Evolutionary conservation across 768 basidiomycete species (phyloP).

Genomic region (Kwoniella dejecticola): DNA sequence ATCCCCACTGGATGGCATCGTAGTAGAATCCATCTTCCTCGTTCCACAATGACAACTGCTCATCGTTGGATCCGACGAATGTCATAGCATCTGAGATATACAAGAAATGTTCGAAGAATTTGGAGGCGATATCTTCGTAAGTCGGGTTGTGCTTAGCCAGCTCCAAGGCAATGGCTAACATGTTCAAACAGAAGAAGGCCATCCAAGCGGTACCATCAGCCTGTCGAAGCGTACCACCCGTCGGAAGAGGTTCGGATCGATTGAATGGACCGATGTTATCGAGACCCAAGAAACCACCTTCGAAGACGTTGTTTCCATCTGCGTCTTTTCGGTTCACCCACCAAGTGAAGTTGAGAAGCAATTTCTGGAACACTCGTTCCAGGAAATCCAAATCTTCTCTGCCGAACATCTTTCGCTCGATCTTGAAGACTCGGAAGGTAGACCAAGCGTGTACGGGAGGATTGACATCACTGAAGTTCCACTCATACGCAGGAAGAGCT

Average conservation of each 20-base stretch:
- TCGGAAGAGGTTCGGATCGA: constrained; percentile 92
- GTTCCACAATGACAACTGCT: constrained; percentile 85
- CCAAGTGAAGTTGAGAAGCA: constrained; percentile 96
- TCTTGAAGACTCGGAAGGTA: constrained; percentile 98
- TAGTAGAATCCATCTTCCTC: constrained; percentile 98
- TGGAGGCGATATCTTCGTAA: constrained; percentile 98
- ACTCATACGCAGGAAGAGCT: constrained; percentile 97
- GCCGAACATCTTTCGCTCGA: constrained; percentile 93
- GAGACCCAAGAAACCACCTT: constrained; percentile 95
- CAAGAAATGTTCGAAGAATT: constrained; percentile 82
- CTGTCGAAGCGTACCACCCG: constrained; percentile 89
- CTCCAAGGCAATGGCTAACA: constrained; percentile 98
- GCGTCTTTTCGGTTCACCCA: constrained; percentile 99
- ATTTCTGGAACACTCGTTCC: constrained; percentile 97
- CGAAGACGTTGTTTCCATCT: constrained; percentile 93
- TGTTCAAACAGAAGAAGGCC: constrained; percentile 97
- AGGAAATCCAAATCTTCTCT: constrained; percentile 87
- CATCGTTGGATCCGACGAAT: constrained; percentile 70
- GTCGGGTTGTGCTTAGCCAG: constrained; percentile 95
- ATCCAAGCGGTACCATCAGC: constrained; percentile 99
- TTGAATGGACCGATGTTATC: constrained; percentile 99
- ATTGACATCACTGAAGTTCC: constrained; percentile 98
- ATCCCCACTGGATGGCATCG: constrained; percentile 88
- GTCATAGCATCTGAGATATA: constrained; percentile 99
- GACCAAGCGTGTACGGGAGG: constrained; percentile 97